Evolutionary conservation across 306 rosid genomes (phyloP).

Genomic region (Medicago arabica): DNA sequence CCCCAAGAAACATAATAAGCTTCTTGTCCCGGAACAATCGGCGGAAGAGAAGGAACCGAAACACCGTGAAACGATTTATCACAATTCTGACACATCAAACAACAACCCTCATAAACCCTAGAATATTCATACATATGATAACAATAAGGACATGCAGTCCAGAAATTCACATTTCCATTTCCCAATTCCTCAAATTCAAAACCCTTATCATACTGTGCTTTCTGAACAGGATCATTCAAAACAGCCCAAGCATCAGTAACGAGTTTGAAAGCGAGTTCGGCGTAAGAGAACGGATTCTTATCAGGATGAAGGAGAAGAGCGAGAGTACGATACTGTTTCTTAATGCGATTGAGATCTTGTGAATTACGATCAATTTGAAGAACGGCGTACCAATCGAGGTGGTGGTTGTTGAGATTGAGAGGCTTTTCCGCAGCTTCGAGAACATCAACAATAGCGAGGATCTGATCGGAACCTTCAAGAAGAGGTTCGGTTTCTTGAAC

Average conservation of each 20-base stretch:
- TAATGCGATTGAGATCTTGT: constrained; percentile 64
- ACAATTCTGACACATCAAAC: constrained; percentile 87
- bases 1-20: constrained; percentile 92
- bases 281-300: constrained; percentile 68
- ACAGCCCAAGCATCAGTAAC: constrained; percentile 88
- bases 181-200: background rate
- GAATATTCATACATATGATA: constrained; percentile 74
- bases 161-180: constrained; percentile 46
- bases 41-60: constrained; percentile 60
- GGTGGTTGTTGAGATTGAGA: constrained; percentile 55
- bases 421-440: constrained; percentile 69
- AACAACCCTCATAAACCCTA: constrained; percentile 72
- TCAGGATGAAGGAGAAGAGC: constrained; percentile 87
- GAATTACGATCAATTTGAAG: constrained; percentile 65
- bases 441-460: constrained; percentile 83
- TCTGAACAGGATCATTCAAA: constrained; percentile 64
- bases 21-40: constrained; percentile 74
- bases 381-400: constrained; percentile 80
- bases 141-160: constrained; percentile 98
- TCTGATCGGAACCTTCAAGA: constrained; percentile 87
- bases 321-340: constrained; percentile 71
- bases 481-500: constrained; percentile 95
- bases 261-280: constrained; percentile 78
- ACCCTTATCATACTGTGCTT: constrained; percentile 59
- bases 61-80: constrained; percentile 71